Percentiles rank a stretch among this genome's conserved stretches.
Evolutionary conservation across 1,284 basidiomycete genomes (phyloP).

Genomic region (Ustilago vetiveriae): DNA sequence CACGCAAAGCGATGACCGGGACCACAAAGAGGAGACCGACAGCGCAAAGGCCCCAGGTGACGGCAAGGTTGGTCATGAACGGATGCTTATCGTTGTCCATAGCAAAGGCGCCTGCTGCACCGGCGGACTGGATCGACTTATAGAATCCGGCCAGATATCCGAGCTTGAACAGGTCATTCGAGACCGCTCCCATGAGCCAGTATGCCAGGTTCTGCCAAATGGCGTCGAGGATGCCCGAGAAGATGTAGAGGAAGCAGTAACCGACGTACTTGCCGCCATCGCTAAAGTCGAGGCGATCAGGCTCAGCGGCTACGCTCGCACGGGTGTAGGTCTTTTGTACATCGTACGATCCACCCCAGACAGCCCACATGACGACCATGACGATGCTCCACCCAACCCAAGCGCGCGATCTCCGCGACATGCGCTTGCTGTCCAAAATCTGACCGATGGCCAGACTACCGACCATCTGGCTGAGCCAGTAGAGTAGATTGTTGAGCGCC

Average conservation of each 20-base stretch:
- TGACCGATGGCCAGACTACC: constrained; percentile 52
- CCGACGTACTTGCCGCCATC: constrained; percentile 41
- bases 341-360: constrained; percentile 60
- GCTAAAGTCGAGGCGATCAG: constrained; percentile 41
- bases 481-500: constrained; percentile 68
- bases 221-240: constrained; percentile 52
- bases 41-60: constrained; percentile 56
- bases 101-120: constrained; percentile 51
- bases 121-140: constrained; percentile 59
- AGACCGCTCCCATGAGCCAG: constrained; percentile 56
- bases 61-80: constrained; percentile 57
- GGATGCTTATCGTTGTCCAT: constrained; percentile 51
- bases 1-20: constrained; percentile 49
- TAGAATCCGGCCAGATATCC: constrained; percentile 59
- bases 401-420: constrained; percentile 50
- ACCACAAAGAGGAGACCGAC: constrained; percentile 50
- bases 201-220: constrained; percentile 54
- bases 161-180: constrained; percentile 59
- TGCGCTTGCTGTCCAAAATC: constrained; percentile 47
- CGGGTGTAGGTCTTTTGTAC: constrained; percentile 57
- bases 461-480: constrained; percentile 68
- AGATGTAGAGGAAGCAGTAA: constrained; percentile 59
- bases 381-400: constrained; percentile 58
- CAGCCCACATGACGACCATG: constrained; percentile 50
- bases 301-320: constrained; percentile 12